Evolutionary conservation across 179 eudicot species (phyloP), one percentile per base, ranked within the genome.

Genomic region (Beta corolliflora): DNA sequence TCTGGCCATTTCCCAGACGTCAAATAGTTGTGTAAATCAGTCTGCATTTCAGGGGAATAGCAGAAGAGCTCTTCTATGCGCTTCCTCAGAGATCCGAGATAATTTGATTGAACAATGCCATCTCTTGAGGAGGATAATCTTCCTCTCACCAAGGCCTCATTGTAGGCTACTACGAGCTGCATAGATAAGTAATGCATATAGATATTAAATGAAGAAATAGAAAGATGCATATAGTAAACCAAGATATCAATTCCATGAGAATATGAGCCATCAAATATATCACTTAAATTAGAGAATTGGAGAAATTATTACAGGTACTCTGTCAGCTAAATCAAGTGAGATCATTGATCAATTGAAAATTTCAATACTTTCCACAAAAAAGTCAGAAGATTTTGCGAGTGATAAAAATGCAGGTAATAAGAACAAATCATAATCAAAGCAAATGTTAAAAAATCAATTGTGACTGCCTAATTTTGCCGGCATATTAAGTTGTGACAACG

Each of bases 91-190:
- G 98, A 90, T 18, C 97, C 97, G 13, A 93, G 77, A 81, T 93
- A 96, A 80, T 87, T 83, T 18, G 93, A 87, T 82, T 94, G 97
- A 78, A 96, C 83, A 73, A 94, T 93, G 82, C 92, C 89, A 55
- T 91, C 93, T 82, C 87, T 86, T 58, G 91, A 84, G 29, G 87
- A 82, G 45, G 81, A 61, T 74, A 90, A 77, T 82, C 86, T 89
- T 86, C 93, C 94, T 71, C 71, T 83, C 13, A 90, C 85, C 66
- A 90, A 75, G 78, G 97, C 94, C 81, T 96, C 97, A 61, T 88
- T 90, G 86, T 96, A 96, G 75, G 98, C 98, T 48, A 92, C 77
- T 69, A 95, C 97, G 81, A 96, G 91, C 99, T 95, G 94, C 83
- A 71, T 70, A 2, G 45, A 41, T n/a, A 80, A 78, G 78, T 53